These are phyloP conservation scores for Ogataea parapolymorpha DNA, from an alignment of 805 yeast species.

Conservation along the genomic window DNA sequence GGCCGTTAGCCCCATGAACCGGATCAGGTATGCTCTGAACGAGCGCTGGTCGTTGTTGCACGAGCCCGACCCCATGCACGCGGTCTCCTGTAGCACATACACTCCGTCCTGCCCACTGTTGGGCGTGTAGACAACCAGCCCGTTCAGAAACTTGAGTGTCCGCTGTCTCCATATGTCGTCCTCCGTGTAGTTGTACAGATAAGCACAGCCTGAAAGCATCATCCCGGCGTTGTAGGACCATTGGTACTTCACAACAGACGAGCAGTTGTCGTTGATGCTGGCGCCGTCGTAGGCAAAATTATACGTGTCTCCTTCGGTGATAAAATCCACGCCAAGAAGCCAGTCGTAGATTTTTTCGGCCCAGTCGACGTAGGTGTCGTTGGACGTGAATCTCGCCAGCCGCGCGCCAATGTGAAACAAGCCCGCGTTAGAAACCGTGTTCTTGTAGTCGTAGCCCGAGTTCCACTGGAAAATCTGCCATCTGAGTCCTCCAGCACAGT, in stretches of 20 bases:
- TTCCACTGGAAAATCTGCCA: constrained; percentile 98
- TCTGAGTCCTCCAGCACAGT: constrained; percentile 86
- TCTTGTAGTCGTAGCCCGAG: constrained; percentile 89
- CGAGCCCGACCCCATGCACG: constrained; percentile 62
- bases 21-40: constrained; percentile 80
- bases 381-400: constrained; percentile 76
- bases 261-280: constrained; percentile 56
- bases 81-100: constrained; percentile 68
- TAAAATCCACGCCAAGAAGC: constrained; percentile 54
- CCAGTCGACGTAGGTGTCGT: constrained; percentile 70
- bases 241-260: constrained; percentile 52
- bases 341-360: constrained; percentile 78
- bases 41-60: constrained; percentile 89
- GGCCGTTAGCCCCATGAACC: constrained; percentile 74
- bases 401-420: constrained; percentile 85
- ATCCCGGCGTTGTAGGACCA: constrained; percentile 91
- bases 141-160: constrained; percentile 51
- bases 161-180: constrained; percentile 65
- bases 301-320: constrained; percentile 39
- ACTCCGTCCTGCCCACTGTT: constrained; percentile 29
- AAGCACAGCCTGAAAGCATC: constrained; percentile 76
- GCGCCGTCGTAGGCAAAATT: constrained; percentile 70
- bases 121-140: constrained; percentile 53
- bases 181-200: constrained; percentile 67
- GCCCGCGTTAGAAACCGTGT: constrained; percentile 87